phyloP scores from a whole-genome alignment of 225 moss, liverwort and hornwort species.

The Sphagnum contortum region DNA sequence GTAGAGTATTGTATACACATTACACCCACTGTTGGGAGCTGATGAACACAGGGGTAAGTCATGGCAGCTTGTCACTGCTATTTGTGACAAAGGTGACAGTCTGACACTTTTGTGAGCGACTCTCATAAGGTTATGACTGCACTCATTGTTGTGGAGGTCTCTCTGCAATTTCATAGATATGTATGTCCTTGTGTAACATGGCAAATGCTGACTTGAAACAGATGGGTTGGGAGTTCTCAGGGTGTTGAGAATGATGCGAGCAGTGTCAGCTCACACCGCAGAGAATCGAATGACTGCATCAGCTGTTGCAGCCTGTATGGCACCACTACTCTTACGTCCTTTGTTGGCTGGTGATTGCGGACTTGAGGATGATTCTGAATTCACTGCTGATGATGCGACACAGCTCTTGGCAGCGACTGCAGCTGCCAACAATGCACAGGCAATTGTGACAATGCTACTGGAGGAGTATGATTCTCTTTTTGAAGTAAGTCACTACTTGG shows the following conservation, averaged over 20 bases:
- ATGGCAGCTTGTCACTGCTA: no score
- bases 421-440: conserved; percentile 98
- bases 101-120: no score
- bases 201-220: no score
- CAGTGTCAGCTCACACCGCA: conserved; percentile 73
- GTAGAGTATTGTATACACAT: no score
- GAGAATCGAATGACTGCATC: conserved; percentile 94
- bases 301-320: conserved; percentile 98
- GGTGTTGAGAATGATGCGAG: conserved; percentile 92
- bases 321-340: conserved; percentile 85
- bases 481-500: conserved; percentile 41
- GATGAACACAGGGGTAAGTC: no score
- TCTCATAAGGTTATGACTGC: no score
- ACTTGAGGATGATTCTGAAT: conserved; percentile 84
- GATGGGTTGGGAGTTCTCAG: conserved; percentile 15
- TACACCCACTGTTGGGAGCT: no score
- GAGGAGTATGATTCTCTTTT: conserved; percentile 94
- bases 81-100: no score
- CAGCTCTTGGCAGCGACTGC: conserved; percentile 95
- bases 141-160: no score
- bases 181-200: no score
- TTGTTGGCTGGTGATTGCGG: conserved; percentile 92
- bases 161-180: no score
- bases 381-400: conserved; percentile 88
- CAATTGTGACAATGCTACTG: conserved; percentile 78